Evolutionary conservation across 1,139 yeast genomes (phyloP), one percentile per base, ranked within the genome.

Genomic region (Debaryomycetaceae sp.): DNA sequence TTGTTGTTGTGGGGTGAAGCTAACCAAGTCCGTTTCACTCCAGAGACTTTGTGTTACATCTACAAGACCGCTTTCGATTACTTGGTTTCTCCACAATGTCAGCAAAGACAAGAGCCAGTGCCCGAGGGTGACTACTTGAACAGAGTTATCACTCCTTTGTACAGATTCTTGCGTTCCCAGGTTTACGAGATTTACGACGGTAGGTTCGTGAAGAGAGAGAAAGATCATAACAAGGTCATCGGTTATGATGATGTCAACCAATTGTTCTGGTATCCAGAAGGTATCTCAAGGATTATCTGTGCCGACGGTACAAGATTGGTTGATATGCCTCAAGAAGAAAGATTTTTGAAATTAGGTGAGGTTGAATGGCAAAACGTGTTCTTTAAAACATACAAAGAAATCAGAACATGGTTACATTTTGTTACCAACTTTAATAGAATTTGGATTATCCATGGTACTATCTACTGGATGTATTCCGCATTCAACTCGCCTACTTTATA

Each of bases 231-330:
- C 73, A 78, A 86, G 61, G 79, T 92, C 52, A 83, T 92, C 59
- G 98, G 98, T 65, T 92, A 92, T 64, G 99, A 92, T 73, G 98
- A 94, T 73, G 95, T 92, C 46, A 92, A 94, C 69, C 99, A 94
- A 74, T 79, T 92, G 55, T 92, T 92, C 71, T 92, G 99, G 98
- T 94, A 92, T 69, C 98, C 98, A 34, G 98, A 92, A 70, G 99
- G 98, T 75, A 86, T 92, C 55, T 86, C 94, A 46, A 84, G 95
- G 70, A 91, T 92, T 58, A 78, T 85, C 38, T 80, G 91, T 58
- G 91, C 85, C 60, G 98, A 92, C 63, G 96, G 95, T 49, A 74
- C 95, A 29, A 83, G 96, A 63, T 74, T 92, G 59, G 88, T 92
- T 42, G 98, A 94, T 56, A 70, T 89, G 56, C 95, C 97, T 34